Base-by-base conservation (phyloP, 257 asterid genomes). In the Nicotiana undulata region DNA sequence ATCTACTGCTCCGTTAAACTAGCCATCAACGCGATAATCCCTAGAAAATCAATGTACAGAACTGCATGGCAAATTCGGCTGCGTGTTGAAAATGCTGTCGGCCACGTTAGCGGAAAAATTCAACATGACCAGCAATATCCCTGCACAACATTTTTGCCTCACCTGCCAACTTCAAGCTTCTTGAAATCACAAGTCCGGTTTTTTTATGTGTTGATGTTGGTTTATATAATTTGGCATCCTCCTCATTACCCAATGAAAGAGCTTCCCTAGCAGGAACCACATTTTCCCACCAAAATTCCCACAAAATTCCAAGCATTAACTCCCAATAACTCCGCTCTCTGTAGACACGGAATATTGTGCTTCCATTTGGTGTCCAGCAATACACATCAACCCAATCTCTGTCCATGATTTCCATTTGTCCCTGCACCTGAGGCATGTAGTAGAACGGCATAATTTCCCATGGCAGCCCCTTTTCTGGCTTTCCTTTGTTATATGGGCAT, bases 381-480 rank as follows among this genome's bases (percentile, higher is more conserved):
- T 93, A 93, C 80, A 93, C 81, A 90, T 93, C 99, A 18, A 84
- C 98, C 98, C 99, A 93, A 80, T 92, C 95, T 81, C 97, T 82
- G 77, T 89, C 86, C 98, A 94, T 91, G 75, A 94, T 91, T 91
- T 94, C 99, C 99, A 96, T 92, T 85, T 94, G 99, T 8, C 98
- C 99, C 81, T 94, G 99, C 83, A 94, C 92, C 55, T 96, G 99
- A 84, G 99, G 99, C 95, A 94, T 90, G 92, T 96, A 96, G 86
- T 96, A 96, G 83, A 88, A 94, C 4, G 98, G 98, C 89, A 96
- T 82, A 26, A 82, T 86, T 28, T 88, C 81, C 98, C 98, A 94
- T 0, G 98, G 98, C 83, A 94, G 81, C 83, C 92, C 94, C 24
- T 52, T 83, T 86, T 92, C 97, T 0, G 98, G 98, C 80, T 91